Evolutionary conservation across 2,329 filamentous ascomycete genomes (phyloP), one percentile per base, ranked within the genome.

Genomic region (Cordyceps tenuipes): DNA sequence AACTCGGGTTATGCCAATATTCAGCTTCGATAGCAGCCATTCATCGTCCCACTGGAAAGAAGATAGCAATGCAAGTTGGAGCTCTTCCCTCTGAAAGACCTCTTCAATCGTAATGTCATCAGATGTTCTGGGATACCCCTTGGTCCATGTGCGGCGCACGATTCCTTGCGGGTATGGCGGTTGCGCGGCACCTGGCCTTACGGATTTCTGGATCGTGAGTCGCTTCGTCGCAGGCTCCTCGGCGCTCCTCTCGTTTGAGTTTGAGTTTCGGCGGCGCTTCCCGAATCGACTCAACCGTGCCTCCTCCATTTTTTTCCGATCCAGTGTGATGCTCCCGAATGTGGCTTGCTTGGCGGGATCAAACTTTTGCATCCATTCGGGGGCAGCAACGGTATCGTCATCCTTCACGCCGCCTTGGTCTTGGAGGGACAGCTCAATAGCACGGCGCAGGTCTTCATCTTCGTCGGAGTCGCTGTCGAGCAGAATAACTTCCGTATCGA

Each of bases 91-190:
- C 70, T 96, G 88, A 1, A 97, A 73, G 0, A 97, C 82, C 70
- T 97, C 91, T 67, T 96, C 90, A 46, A 97, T 85, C 62, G 86
- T 94, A 69, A 97, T 90, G 63, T 96, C 90, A 63, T 91, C 82
- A 5, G 76, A 77, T 0, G 71, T 77, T 41, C 89, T 79, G 1
- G 80, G 76, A 63, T 82, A 83, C 3, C 87, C 85, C 41, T 77
- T 77, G 0, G 83, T 85, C 84, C 88, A 93, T 0, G 94, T 97
- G 68, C 88, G 90, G 73, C 90, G 94, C 51, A 97, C 83, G 0
- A 79, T 76, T 1, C 92, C 93, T 46, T 73, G 71, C 2, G 77
- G 75, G 63, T 76, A 84, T 0, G 74, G 76, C 29, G 69, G 69
- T 39, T 67, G 62, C 46, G 47, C 48, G 36, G 6, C 15, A 8